These are phyloP conservation scores for Raffaelea albimanens DNA, from an alignment of 2,329 filamentous ascomycete genomes.

Conservation along the genomic window DNA sequence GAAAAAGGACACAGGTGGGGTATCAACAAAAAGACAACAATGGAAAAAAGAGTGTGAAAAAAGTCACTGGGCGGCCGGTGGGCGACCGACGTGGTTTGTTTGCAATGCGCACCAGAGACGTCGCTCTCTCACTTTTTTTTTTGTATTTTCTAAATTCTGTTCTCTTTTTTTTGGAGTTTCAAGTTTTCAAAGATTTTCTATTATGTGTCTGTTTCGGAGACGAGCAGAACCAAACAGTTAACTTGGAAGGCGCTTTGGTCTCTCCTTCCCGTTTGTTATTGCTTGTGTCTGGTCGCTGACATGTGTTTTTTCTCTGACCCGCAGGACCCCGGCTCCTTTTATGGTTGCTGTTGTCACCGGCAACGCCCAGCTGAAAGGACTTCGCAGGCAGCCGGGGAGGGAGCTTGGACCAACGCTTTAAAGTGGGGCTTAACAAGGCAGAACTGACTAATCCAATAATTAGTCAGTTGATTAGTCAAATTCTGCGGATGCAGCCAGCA, in stretches of 20 bases:
- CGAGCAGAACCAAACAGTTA: no score
- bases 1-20: background rate
- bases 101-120: background rate
- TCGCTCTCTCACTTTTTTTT: no score
- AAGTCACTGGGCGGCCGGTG: background rate
- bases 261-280: background rate
- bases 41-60: background rate
- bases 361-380: slow-evolving; percentile 14
- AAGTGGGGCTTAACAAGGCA: background rate
- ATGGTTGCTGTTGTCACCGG: slow-evolving; percentile 15
- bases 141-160: no score
- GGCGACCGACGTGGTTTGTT: background rate
- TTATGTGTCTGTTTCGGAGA: no score
- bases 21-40: background rate
- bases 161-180: no score
- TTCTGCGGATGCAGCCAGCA: background rate
- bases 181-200: no score
- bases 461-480: background rate
- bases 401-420: slow-evolving; percentile 4
- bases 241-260: background rate
- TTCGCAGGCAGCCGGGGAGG: background rate
- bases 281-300: background rate
- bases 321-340: slow-evolving; percentile 3
- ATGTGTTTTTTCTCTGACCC: background rate
- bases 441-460: background rate